Conservation (phyloP, 805 yeast genomes). For the Metschnikowia vanudenii region DNA sequence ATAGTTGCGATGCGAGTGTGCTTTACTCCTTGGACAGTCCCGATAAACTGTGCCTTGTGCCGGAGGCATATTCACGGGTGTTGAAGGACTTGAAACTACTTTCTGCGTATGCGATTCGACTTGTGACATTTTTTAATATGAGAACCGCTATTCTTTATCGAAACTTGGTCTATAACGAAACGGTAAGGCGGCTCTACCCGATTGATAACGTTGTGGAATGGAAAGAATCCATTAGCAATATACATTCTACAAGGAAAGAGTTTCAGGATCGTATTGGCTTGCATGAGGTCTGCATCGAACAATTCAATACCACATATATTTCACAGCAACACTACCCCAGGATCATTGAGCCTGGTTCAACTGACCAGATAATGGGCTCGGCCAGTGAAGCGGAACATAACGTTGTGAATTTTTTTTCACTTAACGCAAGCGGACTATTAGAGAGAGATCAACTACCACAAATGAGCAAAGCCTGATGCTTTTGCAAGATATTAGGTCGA, state of each 20-base stretch:
- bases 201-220: constrained; percentile 26
- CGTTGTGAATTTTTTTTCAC: constrained; percentile 13
- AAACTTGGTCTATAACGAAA: constrained; percentile 26
- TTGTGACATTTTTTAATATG: constrained; percentile 29
- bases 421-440: constrained; percentile 15
- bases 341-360: constrained; percentile 4
- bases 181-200: constrained; percentile 23
- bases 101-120: constrained; percentile 32
- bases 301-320: constrained; percentile 15
- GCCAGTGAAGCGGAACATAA: neutral
- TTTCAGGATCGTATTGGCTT: constrained; percentile 24
- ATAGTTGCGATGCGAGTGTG: constrained; percentile 25
- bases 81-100: constrained; percentile 20
- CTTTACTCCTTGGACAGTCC: constrained; percentile 24
- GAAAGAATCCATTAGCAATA: constrained; percentile 28
- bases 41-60: constrained; percentile 12
- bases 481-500: neutral
- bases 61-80: constrained; percentile 16
- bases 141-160: constrained; percentile 32
- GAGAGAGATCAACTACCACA: constrained; percentile 12
- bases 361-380: neutral
- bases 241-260: constrained; percentile 23
- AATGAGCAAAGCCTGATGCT: neutral
- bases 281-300: constrained; percentile 27
- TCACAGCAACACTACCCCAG: constrained; percentile 14